phyloP scores from a whole-genome alignment of 2,329 filamentous ascomycete species.

The Curvularia sp. region DNA sequence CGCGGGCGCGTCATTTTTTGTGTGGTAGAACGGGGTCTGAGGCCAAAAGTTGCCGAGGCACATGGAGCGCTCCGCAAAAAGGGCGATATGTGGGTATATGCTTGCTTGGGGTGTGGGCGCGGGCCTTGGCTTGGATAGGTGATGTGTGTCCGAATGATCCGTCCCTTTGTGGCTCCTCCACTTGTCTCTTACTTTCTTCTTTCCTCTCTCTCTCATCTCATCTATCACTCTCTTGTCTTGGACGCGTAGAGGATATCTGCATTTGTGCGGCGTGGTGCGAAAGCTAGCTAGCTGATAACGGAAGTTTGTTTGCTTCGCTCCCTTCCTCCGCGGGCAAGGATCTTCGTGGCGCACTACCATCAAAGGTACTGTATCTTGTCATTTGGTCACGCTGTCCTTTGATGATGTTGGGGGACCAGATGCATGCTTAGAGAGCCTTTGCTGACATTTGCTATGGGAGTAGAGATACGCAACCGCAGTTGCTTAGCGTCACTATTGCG shows the following conservation, averaged over 20 bases:
- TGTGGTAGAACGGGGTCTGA: background rate
- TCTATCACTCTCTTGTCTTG: background rate
- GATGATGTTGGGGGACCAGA: too few species aligned
- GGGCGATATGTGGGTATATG: background rate
- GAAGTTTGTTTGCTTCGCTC: background rate
- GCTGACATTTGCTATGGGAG: slow-evolving; percentile 15
- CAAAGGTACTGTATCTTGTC: slow-evolving; percentile 13
- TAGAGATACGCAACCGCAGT: slow-evolving; percentile 7
- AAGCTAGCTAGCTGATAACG: background rate
- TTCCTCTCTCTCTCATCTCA: background rate
- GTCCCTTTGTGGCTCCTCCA: background rate
- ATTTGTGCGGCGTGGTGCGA: background rate
- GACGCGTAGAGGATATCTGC: background rate
- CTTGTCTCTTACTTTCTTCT: background rate
- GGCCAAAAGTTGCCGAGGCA: background rate
- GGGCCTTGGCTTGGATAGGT: background rate
- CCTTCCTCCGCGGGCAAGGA: background rate
- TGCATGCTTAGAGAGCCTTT: slow-evolving; percentile 1
- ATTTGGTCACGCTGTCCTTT: background rate
- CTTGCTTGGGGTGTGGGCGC: background rate
- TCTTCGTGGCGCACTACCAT: slow-evolving; percentile 22
- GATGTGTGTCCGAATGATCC: background rate
- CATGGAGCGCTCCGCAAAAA: background rate
- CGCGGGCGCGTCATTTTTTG: background rate
- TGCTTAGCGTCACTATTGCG: background rate